A percentile compares a stretch with the other conserved stretches of the same genome.
Evolutionary conservation across 2,329 filamentous ascomycete genomes (phyloP).

Genomic region (Trichoderma sp.): DNA sequence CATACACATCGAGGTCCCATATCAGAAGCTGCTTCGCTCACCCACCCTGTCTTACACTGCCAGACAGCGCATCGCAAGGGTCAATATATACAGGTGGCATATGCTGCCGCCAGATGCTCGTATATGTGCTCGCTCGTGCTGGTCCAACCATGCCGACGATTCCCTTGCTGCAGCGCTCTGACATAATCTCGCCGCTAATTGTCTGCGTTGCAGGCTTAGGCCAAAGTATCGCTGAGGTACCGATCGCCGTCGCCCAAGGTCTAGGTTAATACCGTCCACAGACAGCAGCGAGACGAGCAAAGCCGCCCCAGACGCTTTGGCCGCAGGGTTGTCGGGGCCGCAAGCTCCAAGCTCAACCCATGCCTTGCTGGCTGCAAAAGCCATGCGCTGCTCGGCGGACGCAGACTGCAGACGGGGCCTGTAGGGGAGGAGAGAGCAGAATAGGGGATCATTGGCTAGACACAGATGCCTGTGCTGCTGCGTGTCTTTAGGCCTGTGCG

Average conservation of each 20-base stretch:
- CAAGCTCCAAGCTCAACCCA: slow-evolving; percentile 17
- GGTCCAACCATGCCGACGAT: neutral
- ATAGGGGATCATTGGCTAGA: slow-evolving; percentile 28
- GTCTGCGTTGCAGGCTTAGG: neutral
- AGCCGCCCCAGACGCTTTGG: slow-evolving; percentile 27
- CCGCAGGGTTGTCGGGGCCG: slow-evolving; percentile 26
- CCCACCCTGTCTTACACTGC: neutral
- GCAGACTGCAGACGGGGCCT: slow-evolving; percentile 18
- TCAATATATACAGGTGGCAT: neutral
- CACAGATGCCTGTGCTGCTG: neutral
- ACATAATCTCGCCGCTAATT: neutral
- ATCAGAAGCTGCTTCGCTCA: neutral
- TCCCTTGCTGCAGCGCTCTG: neutral
- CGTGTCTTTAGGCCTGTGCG: neutral
- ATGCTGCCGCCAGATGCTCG: neutral
- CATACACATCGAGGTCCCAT: neutral
- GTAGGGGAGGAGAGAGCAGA: slow-evolving; percentile 15
- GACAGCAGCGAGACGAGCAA: slow-evolving; percentile 20
- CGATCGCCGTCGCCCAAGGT: neutral
- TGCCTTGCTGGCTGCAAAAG: slow-evolving; percentile 14
- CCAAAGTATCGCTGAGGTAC: neutral
- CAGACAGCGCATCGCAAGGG: neutral
- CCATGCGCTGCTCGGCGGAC: slow-evolving; percentile 23
- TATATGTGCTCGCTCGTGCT: neutral
- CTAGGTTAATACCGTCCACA: slow-evolving; percentile 13